Evolutionary conservation across 257 asterid species (phyloP).

Genomic region (Catharanthus roseus): DNA sequence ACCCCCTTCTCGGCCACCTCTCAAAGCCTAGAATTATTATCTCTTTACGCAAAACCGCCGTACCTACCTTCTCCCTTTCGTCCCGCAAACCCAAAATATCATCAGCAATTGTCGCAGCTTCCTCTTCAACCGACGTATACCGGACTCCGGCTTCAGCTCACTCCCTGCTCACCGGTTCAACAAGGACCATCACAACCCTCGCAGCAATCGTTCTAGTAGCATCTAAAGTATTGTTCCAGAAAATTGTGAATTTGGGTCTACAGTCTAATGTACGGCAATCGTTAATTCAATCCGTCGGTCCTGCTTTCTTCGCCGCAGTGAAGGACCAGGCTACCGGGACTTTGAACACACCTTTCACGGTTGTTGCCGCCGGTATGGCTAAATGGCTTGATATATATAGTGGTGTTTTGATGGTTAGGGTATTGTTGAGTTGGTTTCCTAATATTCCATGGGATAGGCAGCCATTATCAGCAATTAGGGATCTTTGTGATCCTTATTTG

Average conservation of each 20-base stretch:
- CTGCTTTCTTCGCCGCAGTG: constrained; percentile 80
- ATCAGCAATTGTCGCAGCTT: constrained; percentile 28
- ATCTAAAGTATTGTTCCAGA: constrained; percentile 38
- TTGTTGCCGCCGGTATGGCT: constrained; percentile 88
- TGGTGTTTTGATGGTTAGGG: constrained; percentile 83
- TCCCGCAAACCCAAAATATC: constrained; percentile 1
- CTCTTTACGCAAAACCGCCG: constrained; percentile 16
- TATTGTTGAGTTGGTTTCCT: constrained; percentile 91
- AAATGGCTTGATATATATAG: constrained; percentile 87
- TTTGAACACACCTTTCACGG: constrained; percentile 77
- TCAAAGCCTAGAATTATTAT: constrained; percentile 16
- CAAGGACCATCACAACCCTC: constrained; percentile 67
- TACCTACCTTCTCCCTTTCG: constrained; percentile 21
- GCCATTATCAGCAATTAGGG: constrained; percentile 86
- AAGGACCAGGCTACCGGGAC: constrained; percentile 36
- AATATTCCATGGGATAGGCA: constrained; percentile 94
- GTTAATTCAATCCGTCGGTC: constrained; percentile 43
- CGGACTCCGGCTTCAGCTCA: constrained; percentile 7
- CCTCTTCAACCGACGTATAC: constrained; percentile 16
- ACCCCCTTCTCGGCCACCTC: constrained; percentile 7
- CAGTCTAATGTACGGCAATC: constrained; percentile 33
- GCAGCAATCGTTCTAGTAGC: constrained; percentile 42
- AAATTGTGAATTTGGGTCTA: constrained; percentile 28
- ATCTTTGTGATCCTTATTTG: constrained; percentile 93
- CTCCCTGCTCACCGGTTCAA: constrained; percentile 55